These are phyloP conservation scores for Penicillium herquei DNA, from an alignment of 495 filamentous ascomycete species.

Conservation along the genomic window DNA sequence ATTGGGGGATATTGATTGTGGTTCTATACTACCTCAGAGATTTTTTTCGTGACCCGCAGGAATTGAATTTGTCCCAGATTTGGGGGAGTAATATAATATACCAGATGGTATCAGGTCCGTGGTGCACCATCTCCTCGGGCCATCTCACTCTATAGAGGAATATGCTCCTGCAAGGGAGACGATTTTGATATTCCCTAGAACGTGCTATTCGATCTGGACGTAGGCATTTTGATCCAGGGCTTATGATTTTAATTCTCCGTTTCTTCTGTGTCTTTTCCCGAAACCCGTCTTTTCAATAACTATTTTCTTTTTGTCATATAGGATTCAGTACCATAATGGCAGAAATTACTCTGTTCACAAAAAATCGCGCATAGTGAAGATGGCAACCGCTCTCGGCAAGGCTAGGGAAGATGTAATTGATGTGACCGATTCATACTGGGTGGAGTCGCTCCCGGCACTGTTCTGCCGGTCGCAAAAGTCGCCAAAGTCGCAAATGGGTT, in stretches of 20 bases:
- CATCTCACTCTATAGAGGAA: slow-evolving; percentile 16
- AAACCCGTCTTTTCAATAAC: neutral
- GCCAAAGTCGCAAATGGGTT: neutral
- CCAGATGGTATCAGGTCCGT: neutral
- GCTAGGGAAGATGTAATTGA: slow-evolving; percentile 2
- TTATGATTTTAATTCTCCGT: slow-evolving; percentile 6
- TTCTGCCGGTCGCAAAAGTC: slow-evolving; percentile 14
- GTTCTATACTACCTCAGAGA: neutral
- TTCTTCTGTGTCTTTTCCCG: neutral
- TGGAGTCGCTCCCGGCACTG: slow-evolving; percentile 18
- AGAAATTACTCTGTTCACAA: slow-evolving; percentile 7
- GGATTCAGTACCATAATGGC: too few species aligned
- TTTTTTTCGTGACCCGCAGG: slow-evolving; percentile 1
- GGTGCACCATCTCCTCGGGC: slow-evolving; percentile 7
- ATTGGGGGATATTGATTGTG: neutral
- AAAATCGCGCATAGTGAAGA: slow-evolving; percentile 36
- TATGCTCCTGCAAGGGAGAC: slow-evolving; percentile 24
- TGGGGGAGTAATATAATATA: neutral
- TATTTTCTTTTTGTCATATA: too few species aligned
- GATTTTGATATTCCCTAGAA: slow-evolving; percentile 6
- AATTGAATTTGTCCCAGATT: neutral
- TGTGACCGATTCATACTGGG: slow-evolving; percentile 12
- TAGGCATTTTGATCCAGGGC: neutral
- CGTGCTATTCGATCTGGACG: neutral
- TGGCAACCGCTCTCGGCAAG: slow-evolving; percentile 22